Evolutionary conservation across 192 early-diverging fungal species (phyloP).

Genomic region (Backusella psychrophila): DNA sequence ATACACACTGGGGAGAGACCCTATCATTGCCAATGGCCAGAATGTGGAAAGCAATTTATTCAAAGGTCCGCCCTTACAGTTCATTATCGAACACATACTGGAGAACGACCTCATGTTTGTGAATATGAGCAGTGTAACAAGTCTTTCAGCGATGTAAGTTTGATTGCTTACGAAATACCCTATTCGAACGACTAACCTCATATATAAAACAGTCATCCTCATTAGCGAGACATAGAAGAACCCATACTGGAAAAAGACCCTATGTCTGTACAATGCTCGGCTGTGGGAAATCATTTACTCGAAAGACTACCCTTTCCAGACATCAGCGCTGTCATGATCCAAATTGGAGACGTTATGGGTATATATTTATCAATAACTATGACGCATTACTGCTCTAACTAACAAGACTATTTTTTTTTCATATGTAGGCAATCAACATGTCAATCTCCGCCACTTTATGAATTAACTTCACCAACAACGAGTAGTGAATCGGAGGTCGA

Average conservation of each 20-base stretch:
- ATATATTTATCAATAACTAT: conserved; percentile 9
- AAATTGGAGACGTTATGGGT: conserved; percentile 12
- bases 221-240: conserved; percentile 66
- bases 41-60: conserved; percentile 75
- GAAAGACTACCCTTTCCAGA: conserved; percentile 55
- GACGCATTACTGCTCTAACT: not conserved
- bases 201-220: conserved; percentile 50
- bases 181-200: not conserved
- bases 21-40: conserved; percentile 59
- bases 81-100: conserved; percentile 72
- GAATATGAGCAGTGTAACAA: conserved; percentile 65
- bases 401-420: not conserved
- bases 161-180: not conserved
- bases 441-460: conserved; percentile 2
- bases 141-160: conserved; percentile 61
- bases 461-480: conserved; percentile 9
- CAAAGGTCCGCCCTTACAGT: conserved; percentile 75
- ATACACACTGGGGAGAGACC: conserved; percentile 76
- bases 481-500: conserved; percentile 11
- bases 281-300: conserved; percentile 67
- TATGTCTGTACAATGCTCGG: conserved; percentile 59
- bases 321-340: conserved; percentile 52
- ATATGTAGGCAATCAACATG: not conserved
- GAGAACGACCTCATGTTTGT: conserved; percentile 65
- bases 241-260: conserved; percentile 68